Evolutionary conservation across 495 filamentous ascomycete genomes (phyloP).

Genomic region (Aspergillus asperescens): DNA sequence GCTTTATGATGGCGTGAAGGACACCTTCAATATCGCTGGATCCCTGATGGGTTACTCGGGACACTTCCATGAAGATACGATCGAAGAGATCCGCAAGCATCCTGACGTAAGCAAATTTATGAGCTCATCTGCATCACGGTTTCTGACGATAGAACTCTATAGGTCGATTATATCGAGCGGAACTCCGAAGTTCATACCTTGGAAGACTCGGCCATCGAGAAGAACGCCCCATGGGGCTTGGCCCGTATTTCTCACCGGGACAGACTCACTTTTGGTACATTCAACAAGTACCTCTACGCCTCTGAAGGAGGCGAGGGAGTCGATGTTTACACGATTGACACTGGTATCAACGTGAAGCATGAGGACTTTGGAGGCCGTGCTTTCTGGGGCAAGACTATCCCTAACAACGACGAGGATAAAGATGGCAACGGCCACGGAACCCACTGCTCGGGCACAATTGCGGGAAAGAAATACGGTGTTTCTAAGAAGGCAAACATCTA

Average conservation of each 20-base stretch:
- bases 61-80: constrained; percentile 87
- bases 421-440: constrained; percentile 99
- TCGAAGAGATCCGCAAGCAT: constrained; percentile 91
- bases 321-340: constrained; percentile 98
- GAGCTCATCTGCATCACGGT: not conserved
- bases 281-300: constrained; percentile 97
- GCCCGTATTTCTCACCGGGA: constrained; percentile 96
- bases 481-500: constrained; percentile 97
- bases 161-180: constrained; percentile 97
- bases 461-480: constrained; percentile 97
- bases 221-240: constrained; percentile 94
- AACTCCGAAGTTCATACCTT: constrained; percentile 87
- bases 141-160: constrained; percentile 15
- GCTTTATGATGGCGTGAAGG: constrained; percentile 80
- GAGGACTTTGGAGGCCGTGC: constrained; percentile 97
- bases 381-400: constrained; percentile 94
- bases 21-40: constrained; percentile 87
- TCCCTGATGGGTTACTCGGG: constrained; percentile 86
- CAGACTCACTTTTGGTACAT: constrained; percentile 76
- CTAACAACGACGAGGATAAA: constrained; percentile 69
- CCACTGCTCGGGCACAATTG: constrained; percentile 97
- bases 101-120: constrained; percentile 82
- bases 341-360: constrained; percentile 87
- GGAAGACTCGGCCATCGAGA: constrained; percentile 56
- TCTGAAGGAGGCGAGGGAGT: constrained; percentile 93